Base-by-base conservation (phyloP, 106 monocot species). In the Acorus gramineus region DNA sequence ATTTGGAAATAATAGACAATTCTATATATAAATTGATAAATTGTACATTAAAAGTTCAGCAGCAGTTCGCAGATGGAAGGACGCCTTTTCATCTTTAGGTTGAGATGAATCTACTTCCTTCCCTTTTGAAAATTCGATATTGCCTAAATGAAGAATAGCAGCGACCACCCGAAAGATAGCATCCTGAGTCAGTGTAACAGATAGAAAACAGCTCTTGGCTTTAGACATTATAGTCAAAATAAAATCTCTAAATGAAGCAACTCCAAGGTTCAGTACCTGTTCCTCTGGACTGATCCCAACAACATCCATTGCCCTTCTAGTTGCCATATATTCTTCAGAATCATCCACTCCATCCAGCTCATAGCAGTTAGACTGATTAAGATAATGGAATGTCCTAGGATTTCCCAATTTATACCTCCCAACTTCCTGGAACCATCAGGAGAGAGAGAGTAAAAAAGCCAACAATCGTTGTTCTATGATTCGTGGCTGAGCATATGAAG, bases 81-180 rank as follows among this genome's bases (percentile, higher is more conserved):
- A 48, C 64, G 81, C 77, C 9, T 64, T 66, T 44, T 66, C 56
- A 68, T 84, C 80, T 45, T 83, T 83, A 6, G 75, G 46, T 11
- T 72, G 46, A 44, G 84, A 85, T 28, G 85, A 85, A 79, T 85
- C 81, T 53, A 60, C 56, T 42, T 84, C 90, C 44, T 79, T 52
- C 48, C 83, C 90, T 69, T 71, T 69, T 56, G 81, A 73, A 81
- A 89, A 89, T 73, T 81, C 73, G 79, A 89, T 73, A 61, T 96
- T 96, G 51, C 96, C 96, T 52, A 96, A 78, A 67, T 96, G 96
- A 60, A 96, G 87, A 76, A 96, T 85, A 65, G 81, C 87, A 77
- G 96, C 84, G 14, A 96, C 64, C 46, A 73, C 82, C n/a, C 87
- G 82, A 67, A 96, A 96, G 75, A 91, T 85, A 11, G 87, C 90